Conservation (phyloP, 352 stramenopile genomes). For the Globisporangium paddicum region DNA sequence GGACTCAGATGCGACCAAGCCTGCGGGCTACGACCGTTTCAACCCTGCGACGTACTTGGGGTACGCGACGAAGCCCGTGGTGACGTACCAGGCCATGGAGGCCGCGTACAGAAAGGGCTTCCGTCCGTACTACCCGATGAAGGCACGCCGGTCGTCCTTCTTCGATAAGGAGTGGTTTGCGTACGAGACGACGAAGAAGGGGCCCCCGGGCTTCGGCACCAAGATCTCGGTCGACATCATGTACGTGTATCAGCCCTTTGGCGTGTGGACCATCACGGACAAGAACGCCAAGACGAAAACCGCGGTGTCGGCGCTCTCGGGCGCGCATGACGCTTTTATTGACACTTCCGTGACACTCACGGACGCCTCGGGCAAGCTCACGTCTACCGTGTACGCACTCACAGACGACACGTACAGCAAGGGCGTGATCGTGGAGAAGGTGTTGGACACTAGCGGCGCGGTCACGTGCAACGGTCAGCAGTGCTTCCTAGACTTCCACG, state of each 20-base stretch:
- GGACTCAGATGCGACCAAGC: slow-evolving; percentile 29
- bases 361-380: slow-evolving; percentile 28
- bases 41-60: slow-evolving; percentile 41
- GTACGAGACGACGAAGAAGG: slow-evolving; percentile 48
- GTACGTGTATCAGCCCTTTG: slow-evolving; percentile 63
- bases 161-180: slow-evolving; percentile 85
- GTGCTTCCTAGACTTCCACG: slow-evolving; percentile 58
- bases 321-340: slow-evolving; percentile 35
- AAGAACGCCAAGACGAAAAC: slow-evolving; percentile 13
- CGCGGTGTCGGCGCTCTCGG: slow-evolving; percentile 24
- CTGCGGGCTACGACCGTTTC: slow-evolving; percentile 33
- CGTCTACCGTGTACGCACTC: slow-evolving; percentile 24
- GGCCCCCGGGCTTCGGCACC: slow-evolving; percentile 38
- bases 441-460: slow-evolving; percentile 26
- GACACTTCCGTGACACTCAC: slow-evolving; percentile 30
- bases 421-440: slow-evolving; percentile 46
- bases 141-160: slow-evolving; percentile 79
- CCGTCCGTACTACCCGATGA: slow-evolving; percentile 86
- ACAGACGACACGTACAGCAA: slow-evolving; percentile 36
- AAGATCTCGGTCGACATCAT: slow-evolving; percentile 57
- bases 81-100: slow-evolving; percentile 68
- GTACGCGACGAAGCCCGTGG: slow-evolving; percentile 36
- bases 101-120: slow-evolving; percentile 52
- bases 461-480: slow-evolving; percentile 26
- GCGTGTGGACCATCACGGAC: slow-evolving; percentile 71